Conservation (phyloP, 2,329 filamentous ascomycete species). For the Acephala macrosclerotiorum region DNA sequence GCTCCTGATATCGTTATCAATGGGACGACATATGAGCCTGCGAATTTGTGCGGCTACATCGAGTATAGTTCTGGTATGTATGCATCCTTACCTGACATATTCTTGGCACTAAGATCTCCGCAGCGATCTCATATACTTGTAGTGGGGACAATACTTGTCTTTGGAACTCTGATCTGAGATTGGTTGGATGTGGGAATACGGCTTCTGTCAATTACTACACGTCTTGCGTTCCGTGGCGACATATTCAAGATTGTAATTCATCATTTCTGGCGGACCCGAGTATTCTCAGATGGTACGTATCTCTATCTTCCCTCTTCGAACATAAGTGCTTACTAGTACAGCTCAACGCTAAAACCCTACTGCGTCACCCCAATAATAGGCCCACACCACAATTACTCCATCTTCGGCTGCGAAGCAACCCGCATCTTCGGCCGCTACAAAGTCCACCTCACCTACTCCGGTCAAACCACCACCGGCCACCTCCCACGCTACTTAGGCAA, state of each 20-base stretch:
- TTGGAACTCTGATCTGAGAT: conserved; percentile 26
- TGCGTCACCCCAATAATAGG: conserved; percentile 27
- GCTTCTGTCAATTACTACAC: conserved; percentile 29
- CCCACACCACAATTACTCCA: conserved; percentile 20
- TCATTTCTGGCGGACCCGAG: conserved; percentile 26
- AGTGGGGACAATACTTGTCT: conserved; percentile 26
- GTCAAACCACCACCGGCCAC: conserved; percentile 25
- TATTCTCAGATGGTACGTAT: conserved; percentile 23
- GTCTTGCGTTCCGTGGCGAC: conserved; percentile 28
- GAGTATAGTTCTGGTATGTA: conserved; percentile 16
- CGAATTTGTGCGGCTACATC: conserved; percentile 23
- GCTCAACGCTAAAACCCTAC: conserved; percentile 11
- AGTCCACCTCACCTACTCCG: conserved; percentile 12
- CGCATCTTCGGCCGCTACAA: not conserved
- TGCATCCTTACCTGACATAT: not conserved
- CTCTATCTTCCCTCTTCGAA: not conserved
- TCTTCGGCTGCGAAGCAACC: conserved; percentile 24
- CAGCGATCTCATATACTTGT: conserved; percentile 30
- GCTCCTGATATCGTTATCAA: not conserved
- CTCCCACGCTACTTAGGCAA: conserved; percentile 25
- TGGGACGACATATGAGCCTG: conserved; percentile 1
- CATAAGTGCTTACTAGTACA: not conserved
- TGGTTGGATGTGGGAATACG: conserved; percentile 27
- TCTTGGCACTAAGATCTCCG: conserved; percentile 1
- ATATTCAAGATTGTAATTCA: conserved; percentile 19